Evolutionary conservation across 768 basidiomycete genomes (phyloP), one percentile per base, ranked within the genome.

Genomic region (Lentinula sp.): DNA sequence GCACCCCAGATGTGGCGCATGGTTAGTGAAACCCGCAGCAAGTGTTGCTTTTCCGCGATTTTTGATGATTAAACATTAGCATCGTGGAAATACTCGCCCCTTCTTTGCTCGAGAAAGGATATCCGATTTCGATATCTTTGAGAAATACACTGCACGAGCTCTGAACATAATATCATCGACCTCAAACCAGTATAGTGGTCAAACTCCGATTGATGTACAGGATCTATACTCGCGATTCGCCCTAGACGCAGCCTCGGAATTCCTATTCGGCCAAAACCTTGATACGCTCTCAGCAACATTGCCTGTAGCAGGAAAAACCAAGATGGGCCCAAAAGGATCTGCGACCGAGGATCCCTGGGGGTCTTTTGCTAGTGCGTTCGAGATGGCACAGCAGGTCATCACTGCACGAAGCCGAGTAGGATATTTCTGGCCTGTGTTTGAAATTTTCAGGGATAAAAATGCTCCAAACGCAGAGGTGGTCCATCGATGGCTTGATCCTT

Each of bases 31-130:
- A 16, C 46, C 46, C 62, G 48, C 54, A 23, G 9, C 13, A 49
- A 48, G 28, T 8, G 39, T 42, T n/a, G 15, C n/a, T 23, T 42
- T 43, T 23, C 28, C n/a, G 32, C 23, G 6, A 15, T 50, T 45
- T 45, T 10, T 45, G 23, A 42, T 31, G n/a, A 51, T 61, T 65
- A 9, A 48, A 48, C 7, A 48, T 48, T 65, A 88, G 86, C 88
- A 89, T 63, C 84, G 89, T 35, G 72, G 78, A 2, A 83, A 82
- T 52, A 81, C 88, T 2, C 83, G 89, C 5, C 89, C 89, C 3
- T 91, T 89, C 73, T 89, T 91, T 67, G 81, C 86, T 13, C 79
- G 81, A n/a, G 87, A 90, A 62, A 81, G 88, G 32, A 81, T 86
- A 46, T 80, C 83, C 7, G 87, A 91, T 66, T 88, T 88, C 56